phyloP scores from a whole-genome alignment of 352 stramenopile genomes.

The Stephanocyclus meneghinianus region DNA sequence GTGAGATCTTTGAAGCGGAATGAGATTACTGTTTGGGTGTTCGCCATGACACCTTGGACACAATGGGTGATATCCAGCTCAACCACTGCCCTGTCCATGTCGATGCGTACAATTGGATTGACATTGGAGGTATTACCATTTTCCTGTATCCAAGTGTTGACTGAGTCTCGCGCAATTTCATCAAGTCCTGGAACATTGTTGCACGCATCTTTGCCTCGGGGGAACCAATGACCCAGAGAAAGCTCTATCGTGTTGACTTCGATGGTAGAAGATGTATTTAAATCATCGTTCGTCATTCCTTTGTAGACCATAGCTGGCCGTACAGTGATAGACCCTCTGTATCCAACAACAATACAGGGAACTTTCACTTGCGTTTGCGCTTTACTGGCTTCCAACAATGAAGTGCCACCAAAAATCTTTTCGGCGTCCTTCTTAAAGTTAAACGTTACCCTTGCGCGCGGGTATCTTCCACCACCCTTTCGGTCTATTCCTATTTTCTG shows the following conservation, averaged over 20 bases:
- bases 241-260: slow-evolving; percentile 14
- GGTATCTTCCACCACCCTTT: slow-evolving; percentile 12
- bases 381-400: slow-evolving; percentile 11
- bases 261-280: slow-evolving; percentile 4
- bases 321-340: slow-evolving; percentile 20
- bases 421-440: slow-evolving; percentile 27
- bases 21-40: background rate
- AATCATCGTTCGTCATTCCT: slow-evolving; percentile 11
- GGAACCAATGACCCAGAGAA: slow-evolving; percentile 27
- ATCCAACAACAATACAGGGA: slow-evolving; percentile 1
- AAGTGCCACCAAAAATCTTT: slow-evolving; percentile 20
- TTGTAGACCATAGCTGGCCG: slow-evolving; percentile 8
- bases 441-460: slow-evolving; percentile 23
- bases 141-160: slow-evolving; percentile 10
- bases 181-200: slow-evolving; percentile 10
- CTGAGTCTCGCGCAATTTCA: background rate
- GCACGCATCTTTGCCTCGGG: slow-evolving; percentile 14
- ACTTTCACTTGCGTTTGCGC: background rate
- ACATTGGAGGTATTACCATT: background rate
- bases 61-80: slow-evolving; percentile 11
- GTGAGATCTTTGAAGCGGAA: slow-evolving; percentile 36
- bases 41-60: background rate
- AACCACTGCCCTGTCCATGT: slow-evolving; percentile 13
- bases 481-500: slow-evolving; percentile 7
- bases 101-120: slow-evolving; percentile 15